A percentile compares a stretch with the other conserved stretches of the same genome.
Evolutionary conservation across 345 rosid species (phyloP).

Genomic region (Acer campestre): DNA sequence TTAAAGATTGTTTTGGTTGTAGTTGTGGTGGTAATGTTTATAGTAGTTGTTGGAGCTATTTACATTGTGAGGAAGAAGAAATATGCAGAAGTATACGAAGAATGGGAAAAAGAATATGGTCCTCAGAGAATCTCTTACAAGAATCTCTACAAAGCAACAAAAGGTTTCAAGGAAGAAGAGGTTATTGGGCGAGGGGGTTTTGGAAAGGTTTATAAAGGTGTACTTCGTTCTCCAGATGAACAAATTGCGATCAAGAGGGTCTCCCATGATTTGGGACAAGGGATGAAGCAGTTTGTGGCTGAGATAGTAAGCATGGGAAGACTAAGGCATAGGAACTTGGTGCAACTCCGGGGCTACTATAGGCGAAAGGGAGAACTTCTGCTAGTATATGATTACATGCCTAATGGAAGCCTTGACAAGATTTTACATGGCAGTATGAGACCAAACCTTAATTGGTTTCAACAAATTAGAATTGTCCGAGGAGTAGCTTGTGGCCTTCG

Average conservation of each 20-base stretch:
- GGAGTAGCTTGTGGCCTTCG: constrained; percentile 37
- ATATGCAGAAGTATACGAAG: constrained; percentile 60
- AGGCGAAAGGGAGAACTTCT: constrained; percentile 39
- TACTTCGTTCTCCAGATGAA: constrained; percentile 43
- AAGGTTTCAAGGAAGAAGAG: constrained; percentile 58
- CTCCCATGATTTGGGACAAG: constrained; percentile 46
- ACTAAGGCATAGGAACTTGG: constrained; percentile 42
- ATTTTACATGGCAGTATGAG: constrained; percentile 21
- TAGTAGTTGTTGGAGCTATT: constrained; percentile 23
- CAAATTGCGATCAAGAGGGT: constrained; percentile 63
- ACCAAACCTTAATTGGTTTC: constrained; percentile 34
- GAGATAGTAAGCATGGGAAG: constrained; percentile 33
- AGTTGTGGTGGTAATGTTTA: constrained; percentile 19
- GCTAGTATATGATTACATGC: constrained; percentile 54
- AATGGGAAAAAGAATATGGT: constrained; percentile 61
- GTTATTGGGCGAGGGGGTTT: constrained; percentile 52
- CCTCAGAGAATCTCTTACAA: constrained; percentile 61
- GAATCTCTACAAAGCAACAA: constrained; percentile 54
- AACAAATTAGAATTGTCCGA: constrained; percentile 41
- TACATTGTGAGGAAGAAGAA: constrained; percentile 39
- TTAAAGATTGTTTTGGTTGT: constrained; percentile 25
- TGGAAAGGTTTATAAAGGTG: constrained; percentile 61
- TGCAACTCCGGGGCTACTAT: constrained; percentile 45
- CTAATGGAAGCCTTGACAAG: constrained; percentile 44
- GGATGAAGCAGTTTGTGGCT: constrained; percentile 42